phyloP scores from a whole-genome alignment of 768 basidiomycete species.

The Panaeolus papilionaceus region DNA sequence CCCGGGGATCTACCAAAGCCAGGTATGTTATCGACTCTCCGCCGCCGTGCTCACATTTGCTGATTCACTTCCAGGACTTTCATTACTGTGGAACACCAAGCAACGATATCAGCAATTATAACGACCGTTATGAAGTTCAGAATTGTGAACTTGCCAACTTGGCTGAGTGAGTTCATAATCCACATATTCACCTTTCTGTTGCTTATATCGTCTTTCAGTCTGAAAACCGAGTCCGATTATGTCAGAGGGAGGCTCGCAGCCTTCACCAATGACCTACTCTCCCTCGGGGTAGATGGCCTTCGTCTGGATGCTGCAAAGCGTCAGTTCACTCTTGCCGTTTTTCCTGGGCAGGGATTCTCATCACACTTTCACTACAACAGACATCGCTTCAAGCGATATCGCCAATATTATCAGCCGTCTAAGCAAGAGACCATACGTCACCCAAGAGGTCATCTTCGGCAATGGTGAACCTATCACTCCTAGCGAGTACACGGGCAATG shows the following conservation, averaged over 20 bases:
- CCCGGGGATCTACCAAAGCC: conserved; percentile 54
- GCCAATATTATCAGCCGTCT: conserved; percentile 57
- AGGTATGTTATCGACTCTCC: conserved; percentile 38
- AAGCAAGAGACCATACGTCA: conserved; percentile 54
- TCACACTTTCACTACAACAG: conserved; percentile 35
- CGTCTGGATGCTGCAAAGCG: conserved; percentile 74
- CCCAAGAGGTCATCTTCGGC: conserved; percentile 65
- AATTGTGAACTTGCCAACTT: conserved; percentile 58
- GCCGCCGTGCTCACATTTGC: not conserved
- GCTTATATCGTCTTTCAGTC: conserved; percentile 38
- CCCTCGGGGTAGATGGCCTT: conserved; percentile 66
- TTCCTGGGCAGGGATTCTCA: not conserved
- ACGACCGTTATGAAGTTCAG: conserved; percentile 59
- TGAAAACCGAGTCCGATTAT: conserved; percentile 67
- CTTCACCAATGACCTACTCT: conserved; percentile 66
- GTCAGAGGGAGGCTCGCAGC: conserved; percentile 58
- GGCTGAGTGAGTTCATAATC: conserved; percentile 50
- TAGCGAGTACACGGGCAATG: conserved; percentile 59
- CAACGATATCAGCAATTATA: conserved; percentile 62
- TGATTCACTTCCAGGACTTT: conserved; percentile 45
- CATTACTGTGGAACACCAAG: conserved; percentile 65
- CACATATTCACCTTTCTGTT: not conserved
- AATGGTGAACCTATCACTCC: conserved; percentile 61
- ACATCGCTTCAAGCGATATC: conserved; percentile 59
- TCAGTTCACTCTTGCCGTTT: conserved; percentile 32